Evolutionary conservation across 306 rosid species (phyloP), one percentile per base, ranked within the genome.

Genomic region (Malus asiatica): DNA sequence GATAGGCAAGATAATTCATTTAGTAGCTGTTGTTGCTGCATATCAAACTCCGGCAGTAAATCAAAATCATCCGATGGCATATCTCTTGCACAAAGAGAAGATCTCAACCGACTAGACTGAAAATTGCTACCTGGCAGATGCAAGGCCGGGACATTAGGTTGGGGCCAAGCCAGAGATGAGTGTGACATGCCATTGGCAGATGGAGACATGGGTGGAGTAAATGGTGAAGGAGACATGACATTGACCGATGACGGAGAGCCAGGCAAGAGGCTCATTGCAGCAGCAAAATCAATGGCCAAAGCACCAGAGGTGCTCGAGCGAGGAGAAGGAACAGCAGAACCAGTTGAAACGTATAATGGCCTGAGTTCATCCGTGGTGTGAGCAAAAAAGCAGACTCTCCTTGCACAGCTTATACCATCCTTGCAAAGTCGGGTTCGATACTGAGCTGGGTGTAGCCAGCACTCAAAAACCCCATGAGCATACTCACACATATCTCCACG

Each of bases 401-500:
- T 89, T 4, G 91, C 87, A 71, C 98, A 93, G 83, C 55, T 86
- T 27, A 85, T 88, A 69, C 96, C 98, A 45, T 93, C 97, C 86
- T 91, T 93, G 87, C 98, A 93, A 40, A 91, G 96, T 6, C 97
- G 90, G 68, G 98, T 93, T 42, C 97, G 83, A 83, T 93, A 93
- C 58, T 93, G 97, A 15, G 98, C 98, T 1, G 98, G 98, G 84
- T 93, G 98, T 58, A 93, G 80, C 98, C 98, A 93, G 77, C 98
- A 93, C 91, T 93, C 98, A 2, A 93, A 93, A 66, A 93, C 97
- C 19, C 98, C 97, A 76, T 93, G 98, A 71, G 97, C 98, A 81
- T 93, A 93, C 76, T 93, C 98, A 38, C 98, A 93, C 98, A 93
- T 87, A 80, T 93, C 98, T 76, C 96, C 98, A 0, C 98, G 90